Base-by-base conservation (phyloP, 108 stramenopile genomes). In the Aurantiochytrium sp. region DNA sequence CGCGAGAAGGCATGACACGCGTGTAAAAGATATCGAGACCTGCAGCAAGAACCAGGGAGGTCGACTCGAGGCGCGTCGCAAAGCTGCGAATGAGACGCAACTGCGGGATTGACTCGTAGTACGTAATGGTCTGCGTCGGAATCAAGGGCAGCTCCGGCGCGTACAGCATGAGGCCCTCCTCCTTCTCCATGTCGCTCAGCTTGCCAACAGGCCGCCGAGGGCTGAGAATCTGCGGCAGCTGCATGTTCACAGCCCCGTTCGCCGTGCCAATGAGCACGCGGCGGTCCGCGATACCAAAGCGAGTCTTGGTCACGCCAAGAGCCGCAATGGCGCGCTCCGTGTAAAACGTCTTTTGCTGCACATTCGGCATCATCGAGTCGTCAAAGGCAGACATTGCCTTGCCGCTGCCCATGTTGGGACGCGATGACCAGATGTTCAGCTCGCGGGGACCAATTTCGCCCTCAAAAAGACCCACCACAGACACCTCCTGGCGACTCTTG, bases 381-480 rank as follows among this genome's bases (percentile, higher is more conserved):
- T 91, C 90, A 87, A 91, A 93, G 89, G 97, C 96, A 8, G 96
- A 96, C 87, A 96, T 96, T 16, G 91, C 76, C 25, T 91, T 57
- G 64, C 94, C 93, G 89, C 96, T 96, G 87, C 97, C 96, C 12
- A 96, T 96, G 60, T 93, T 72, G n/a, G 94, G 92, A 91, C 97
- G 76, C 8, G 76, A 47, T 3, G 76, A 53, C 76, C 76, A 97
- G 28, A 96, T 93, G 28, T 96, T 96, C 44, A 98, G 89, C 21
- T 97, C 97, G 87, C 96, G 93, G 72, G 93, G 96, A 60, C 96
- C 97, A 88, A 99, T 97, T 94, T 97, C 96, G 25, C 98, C 98
- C 87, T 99, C 98, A 92, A 97, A 97, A 21, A 99, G 93, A 25
- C 94, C 94, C 43, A 97, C 89, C 59, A 96, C 95, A 6, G 96